Base-by-base conservation (phyloP, 352 stramenopile species). In the Pseudoperonospora humuli region DNA sequence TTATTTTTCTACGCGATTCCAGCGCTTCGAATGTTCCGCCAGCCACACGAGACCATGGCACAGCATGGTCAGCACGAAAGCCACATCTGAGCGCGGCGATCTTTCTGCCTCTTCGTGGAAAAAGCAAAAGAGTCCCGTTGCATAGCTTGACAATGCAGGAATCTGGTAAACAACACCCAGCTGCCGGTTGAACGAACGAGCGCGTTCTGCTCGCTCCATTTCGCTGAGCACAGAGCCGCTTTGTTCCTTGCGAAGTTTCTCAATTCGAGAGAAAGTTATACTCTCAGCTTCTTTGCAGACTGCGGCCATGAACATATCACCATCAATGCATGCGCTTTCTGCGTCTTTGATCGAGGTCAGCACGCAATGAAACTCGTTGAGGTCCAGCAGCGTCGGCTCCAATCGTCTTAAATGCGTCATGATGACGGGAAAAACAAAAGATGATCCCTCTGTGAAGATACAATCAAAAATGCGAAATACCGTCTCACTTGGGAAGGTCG, bases 381-480 rank as follows among this genome's bases (percentile, higher is more conserved):
- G 42, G 6, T 15, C 36, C 10, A 88, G 41, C 14, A 90, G 34
- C n/a, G 44, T 42, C 17, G 62, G 56, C 45, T 86, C 70, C 7
- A 90, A 45, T 5, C 57, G 69, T 19, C 78, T 70, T 24, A 90
- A 53, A 27, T 90, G 75, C n/a, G 83, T 71, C 33, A 95, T 64
- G 38, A 87, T 86, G 21, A 90, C 74, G 6, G 83, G 54, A 27
- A 95, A 93, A 1, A 96, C 76, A 19, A 93, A 78, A 33, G 77
- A 62, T 9, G 70, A 64, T 7, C 86, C 82, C 31, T 95, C 84
- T 0, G 69, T 83, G 45, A 95, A 82, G 41, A 95, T 75, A 47
- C 67, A 89, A 49, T 95, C 85, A 52, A 93, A 92, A 45, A 95
- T 81, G 24, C 85, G 77, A 28, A 92, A 86, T 15, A 80, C 79